Base-by-base conservation (phyloP, 1,139 yeast genomes). In the Taphrina betulina region DNA sequence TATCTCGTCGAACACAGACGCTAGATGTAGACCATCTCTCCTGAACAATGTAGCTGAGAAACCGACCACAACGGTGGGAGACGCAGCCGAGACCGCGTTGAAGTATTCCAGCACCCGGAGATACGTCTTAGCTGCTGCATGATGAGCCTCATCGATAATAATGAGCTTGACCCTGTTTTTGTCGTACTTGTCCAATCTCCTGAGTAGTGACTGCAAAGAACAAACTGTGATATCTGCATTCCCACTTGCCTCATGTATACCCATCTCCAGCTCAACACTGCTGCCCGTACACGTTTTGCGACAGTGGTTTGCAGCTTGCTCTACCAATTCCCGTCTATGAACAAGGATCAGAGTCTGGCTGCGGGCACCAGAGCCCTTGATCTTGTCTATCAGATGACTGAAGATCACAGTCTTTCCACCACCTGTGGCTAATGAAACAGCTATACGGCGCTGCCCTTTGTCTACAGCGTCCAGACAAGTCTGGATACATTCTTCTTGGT, bases 111-210 rank as follows among this genome's bases (percentile, higher is more conserved):
- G 69, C 1, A 89, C 75, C 40, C 75, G 75, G 14, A 71, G 45
- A 74, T 92, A 92, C 0, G 90, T 76, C 12, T 69, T 65, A 0
- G 96, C 92, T 0, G 87, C 85, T 0, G 95, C 84, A 70, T 90
- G 97, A 65, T 90, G 98, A 48, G 96, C 95, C 67, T 90, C 98
- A 68, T 90, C 98, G 1, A 90, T 75, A 20, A 90, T 82, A 22
- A 92, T 79, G 29, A 89, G 74, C 65, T 87, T 85, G 70, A 78
- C 83, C 16, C 79, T 78, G 0, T 58, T 57, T 0, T 89, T 83
- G 53, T 79, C 68, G 63, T 83, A 85, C 53, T 74, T 70, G 1
- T 70, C 69, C 16, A 87, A 68, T 46, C 96, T 71, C 14, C 61
- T 56, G 0, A 74, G 70, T 42, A 90, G 66, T 0, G 95, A 79